Conservation (phyloP, 495 filamentous ascomycete species). For the Massariosphaeria phaeospora region DNA sequence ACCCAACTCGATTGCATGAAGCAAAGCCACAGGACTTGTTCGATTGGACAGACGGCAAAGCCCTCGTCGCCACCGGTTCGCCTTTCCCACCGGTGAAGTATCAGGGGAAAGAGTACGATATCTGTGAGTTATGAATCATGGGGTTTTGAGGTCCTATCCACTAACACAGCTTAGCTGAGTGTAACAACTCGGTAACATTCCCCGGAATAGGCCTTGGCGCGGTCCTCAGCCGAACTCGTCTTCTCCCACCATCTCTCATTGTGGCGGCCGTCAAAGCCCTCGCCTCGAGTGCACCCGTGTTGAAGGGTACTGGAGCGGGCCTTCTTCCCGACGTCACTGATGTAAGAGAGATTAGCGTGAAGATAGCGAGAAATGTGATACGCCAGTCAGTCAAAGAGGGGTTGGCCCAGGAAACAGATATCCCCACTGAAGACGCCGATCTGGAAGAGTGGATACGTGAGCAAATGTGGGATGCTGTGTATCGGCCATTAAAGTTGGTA, state of each 20-base stretch:
- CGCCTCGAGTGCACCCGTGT: constrained; percentile 62
- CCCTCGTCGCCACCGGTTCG: constrained; percentile 77
- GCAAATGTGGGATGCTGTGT: constrained; percentile 86
- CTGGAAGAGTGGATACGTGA: constrained; percentile 76
- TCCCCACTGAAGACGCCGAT: constrained; percentile 52
- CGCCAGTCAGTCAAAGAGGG: constrained; percentile 64
- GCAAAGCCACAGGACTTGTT: constrained; percentile 73
- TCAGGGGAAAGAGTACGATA: constrained; percentile 58
- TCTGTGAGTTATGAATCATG: constrained; percentile 45
- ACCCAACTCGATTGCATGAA: constrained; percentile 81
- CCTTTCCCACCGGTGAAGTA: constrained; percentile 76
- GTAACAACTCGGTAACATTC: constrained; percentile 87
- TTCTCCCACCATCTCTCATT: constrained; percentile 72
- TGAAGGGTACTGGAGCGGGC: constrained; percentile 52
- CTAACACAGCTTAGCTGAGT: constrained; percentile 55
- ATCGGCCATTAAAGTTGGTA: constrained; percentile 59
- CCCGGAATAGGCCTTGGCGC: constrained; percentile 79
- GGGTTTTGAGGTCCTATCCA: not conserved
- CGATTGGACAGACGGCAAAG: constrained; percentile 71
- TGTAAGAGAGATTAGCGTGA: constrained; percentile 69
- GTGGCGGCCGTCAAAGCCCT: constrained; percentile 73
- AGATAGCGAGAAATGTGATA: constrained; percentile 77
- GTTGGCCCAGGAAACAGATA: constrained; percentile 55
- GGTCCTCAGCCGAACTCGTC: constrained; percentile 59
- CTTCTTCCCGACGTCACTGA: constrained; percentile 72